A percentile compares a stretch with the other conserved stretches of the same genome.
phyloP scores from a whole-genome alignment of 495 filamentous ascomycete species.

The Xylaria intraflava region DNA sequence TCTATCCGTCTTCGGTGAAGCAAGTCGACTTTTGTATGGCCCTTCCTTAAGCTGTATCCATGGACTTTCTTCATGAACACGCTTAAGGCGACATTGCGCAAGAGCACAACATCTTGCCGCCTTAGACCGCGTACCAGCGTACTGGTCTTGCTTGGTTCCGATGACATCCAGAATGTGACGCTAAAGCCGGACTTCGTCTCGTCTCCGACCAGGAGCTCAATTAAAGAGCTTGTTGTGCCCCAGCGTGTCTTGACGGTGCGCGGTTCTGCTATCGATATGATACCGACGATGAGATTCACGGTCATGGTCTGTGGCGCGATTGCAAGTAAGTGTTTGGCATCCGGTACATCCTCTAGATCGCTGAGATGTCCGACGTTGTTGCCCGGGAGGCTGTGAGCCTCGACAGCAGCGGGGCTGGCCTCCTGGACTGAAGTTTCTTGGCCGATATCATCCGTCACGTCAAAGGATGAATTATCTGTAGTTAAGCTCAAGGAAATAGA shows the following conservation, averaged over 20 bases:
- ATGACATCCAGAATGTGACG: constrained; percentile 73
- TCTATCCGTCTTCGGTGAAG: constrained; percentile 49
- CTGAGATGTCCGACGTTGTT: constrained; percentile 38
- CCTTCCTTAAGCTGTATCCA: constrained; percentile 64
- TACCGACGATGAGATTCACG: constrained; percentile 68
- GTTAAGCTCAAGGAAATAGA: constrained; percentile 25
- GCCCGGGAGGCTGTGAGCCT: not conserved
- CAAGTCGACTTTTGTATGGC: constrained; percentile 64
- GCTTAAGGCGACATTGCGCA: constrained; percentile 69
- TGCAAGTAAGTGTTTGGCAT: constrained; percentile 54
- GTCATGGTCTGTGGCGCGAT: constrained; percentile 74
- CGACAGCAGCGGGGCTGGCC: not conserved
- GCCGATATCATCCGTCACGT: constrained; percentile 19
- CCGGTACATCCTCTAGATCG: constrained; percentile 65
- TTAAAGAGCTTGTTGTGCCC: constrained; percentile 52
- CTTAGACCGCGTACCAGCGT: constrained; percentile 49
- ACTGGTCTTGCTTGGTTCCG: constrained; percentile 27
- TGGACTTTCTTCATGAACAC: constrained; percentile 68
- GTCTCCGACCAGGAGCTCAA: constrained; percentile 79
- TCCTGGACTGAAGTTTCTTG: constrained; percentile 2
- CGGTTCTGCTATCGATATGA: constrained; percentile 63
- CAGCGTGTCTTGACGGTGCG: constrained; percentile 50
- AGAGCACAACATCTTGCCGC: constrained; percentile 64
- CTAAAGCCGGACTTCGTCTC: constrained; percentile 77
- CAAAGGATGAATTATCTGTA: constrained; percentile 19